These are phyloP conservation scores for Terana coerulea DNA, from an alignment of 768 basidiomycete species.

Conservation along the genomic window DNA sequence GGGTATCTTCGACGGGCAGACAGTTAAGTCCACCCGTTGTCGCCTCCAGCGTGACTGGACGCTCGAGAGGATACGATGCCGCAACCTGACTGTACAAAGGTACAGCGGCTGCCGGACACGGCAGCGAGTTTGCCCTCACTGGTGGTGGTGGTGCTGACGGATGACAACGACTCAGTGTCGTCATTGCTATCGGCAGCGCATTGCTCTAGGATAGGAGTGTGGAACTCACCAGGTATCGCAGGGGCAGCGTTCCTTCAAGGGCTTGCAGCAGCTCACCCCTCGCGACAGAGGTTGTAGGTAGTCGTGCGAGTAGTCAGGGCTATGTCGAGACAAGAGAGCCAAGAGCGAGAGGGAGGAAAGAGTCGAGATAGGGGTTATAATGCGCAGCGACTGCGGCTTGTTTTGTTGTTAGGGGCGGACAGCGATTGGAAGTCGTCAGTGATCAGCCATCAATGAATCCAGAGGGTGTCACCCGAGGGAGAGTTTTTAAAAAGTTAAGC, in stretches of 20 bases:
- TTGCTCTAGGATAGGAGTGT: not conserved
- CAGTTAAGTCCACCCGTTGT: not conserved
- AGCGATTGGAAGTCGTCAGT: not conserved
- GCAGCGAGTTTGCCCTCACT: not conserved
- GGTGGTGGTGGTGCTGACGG: not conserved
- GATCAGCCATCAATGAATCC: not conserved
- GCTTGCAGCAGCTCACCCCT: not conserved
- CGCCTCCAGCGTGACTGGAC: not conserved
- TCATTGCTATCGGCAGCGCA: not conserved
- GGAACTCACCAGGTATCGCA: not conserved
- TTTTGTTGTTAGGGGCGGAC: not conserved
- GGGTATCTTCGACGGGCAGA: not conserved
- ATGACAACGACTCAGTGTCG: not conserved
- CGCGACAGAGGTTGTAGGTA: not conserved
- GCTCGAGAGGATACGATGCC: not conserved
- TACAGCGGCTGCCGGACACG: not conserved
- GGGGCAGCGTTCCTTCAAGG: not conserved
- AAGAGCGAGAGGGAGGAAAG: too few species aligned
- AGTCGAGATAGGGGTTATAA: not conserved
- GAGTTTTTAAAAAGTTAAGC: not conserved
- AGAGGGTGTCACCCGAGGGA: not conserved
- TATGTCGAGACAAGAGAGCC: too few species aligned
- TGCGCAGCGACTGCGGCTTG: not conserved
- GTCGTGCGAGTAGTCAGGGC: not conserved
- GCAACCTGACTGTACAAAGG: not conserved